Evolutionary conservation across 345 rosid species (phyloP).

Genomic region (Hirschfeldia incana): DNA sequence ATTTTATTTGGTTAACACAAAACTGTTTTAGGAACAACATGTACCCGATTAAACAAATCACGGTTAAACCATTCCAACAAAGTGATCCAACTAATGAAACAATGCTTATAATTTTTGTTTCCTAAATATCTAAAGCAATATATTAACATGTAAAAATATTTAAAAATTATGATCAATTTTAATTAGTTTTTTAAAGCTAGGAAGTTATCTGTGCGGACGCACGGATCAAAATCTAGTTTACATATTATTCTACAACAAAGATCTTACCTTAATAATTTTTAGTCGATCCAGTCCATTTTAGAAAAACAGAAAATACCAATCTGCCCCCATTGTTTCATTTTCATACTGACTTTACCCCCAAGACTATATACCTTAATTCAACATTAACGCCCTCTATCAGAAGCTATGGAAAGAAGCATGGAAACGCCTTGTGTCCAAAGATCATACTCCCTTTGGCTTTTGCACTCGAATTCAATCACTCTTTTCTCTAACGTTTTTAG

Average conservation of each 20-base stretch:
- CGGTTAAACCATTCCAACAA: too few relatives aligned
- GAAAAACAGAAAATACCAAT: neutral
- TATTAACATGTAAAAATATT: too few relatives aligned
- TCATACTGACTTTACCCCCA: slow-evolving; percentile 7
- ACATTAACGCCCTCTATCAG: slow-evolving; percentile 49
- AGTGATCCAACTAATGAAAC: too few relatives aligned
- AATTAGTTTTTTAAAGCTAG: too few relatives aligned
- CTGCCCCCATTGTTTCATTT: slow-evolving; percentile 1
- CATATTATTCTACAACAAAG: neutral
- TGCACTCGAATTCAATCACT: slow-evolving; percentile 72
- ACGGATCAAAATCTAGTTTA: too few relatives aligned
- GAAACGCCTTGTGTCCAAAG: slow-evolving; percentile 79
- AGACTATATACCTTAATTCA: slow-evolving; percentile 30
- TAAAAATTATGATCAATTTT: too few relatives aligned
- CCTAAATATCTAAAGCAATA: too few relatives aligned
- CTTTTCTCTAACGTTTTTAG: slow-evolving; percentile 59
- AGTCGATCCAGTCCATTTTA: neutral
- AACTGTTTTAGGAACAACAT: too few relatives aligned
- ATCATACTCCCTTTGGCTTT: slow-evolving; percentile 76
- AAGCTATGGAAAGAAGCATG: slow-evolving; percentile 60
- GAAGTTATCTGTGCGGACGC: too few relatives aligned
- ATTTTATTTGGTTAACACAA: too few relatives aligned
- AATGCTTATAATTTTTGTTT: too few relatives aligned
- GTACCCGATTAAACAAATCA: too few relatives aligned
- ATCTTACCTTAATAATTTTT: neutral